Percentiles rank a stretch among this genome's conserved stretches.
phyloP scores from a whole-genome alignment of 805 yeast genomes.

The Candida ovalis region DNA sequence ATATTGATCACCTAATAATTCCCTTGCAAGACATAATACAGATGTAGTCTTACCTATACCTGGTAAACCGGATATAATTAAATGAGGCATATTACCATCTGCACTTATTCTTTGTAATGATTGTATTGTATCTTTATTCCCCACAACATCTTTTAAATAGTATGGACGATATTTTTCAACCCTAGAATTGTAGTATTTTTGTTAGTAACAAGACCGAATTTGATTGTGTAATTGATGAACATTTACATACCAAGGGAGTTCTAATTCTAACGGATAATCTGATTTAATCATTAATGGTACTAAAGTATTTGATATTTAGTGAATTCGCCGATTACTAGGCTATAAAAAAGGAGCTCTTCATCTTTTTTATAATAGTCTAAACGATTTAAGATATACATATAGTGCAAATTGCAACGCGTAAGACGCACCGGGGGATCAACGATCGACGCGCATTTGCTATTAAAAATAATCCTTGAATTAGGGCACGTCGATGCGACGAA shows the following conservation, averaged over 20 bases:
- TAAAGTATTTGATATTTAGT: background rate
- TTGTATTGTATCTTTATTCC: slow-evolving; percentile 86
- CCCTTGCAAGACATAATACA: slow-evolving; percentile 83
- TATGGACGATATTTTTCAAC: slow-evolving; percentile 96
- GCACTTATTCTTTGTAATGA: slow-evolving; percentile 77
- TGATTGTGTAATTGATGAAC: no score
- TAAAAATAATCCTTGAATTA: no score
- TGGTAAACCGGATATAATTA: slow-evolving; percentile 93
- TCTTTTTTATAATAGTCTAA: no score
- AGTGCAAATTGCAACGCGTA: no score
- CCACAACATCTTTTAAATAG: slow-evolving; percentile 78
- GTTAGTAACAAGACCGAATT: no score
- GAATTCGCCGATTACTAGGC: no score
- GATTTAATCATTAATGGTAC: slow-evolving; percentile 6
- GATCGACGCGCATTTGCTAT: no score
- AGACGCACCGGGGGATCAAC: no score
- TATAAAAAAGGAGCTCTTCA: no score
- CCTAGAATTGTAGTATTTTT: slow-evolving; percentile 44
- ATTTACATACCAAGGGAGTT: slow-evolving; percentile 31
- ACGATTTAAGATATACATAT: no score
- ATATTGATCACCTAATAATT: slow-evolving; percentile 62
- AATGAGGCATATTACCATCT: slow-evolving; percentile 96
- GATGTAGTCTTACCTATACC: slow-evolving; percentile 98
- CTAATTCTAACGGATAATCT: slow-evolving; percentile 29
- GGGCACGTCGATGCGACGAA: no score